Evolutionary conservation across 2,329 filamentous ascomycete genomes (phyloP).

Genomic region (Botryotinia calthae): DNA sequence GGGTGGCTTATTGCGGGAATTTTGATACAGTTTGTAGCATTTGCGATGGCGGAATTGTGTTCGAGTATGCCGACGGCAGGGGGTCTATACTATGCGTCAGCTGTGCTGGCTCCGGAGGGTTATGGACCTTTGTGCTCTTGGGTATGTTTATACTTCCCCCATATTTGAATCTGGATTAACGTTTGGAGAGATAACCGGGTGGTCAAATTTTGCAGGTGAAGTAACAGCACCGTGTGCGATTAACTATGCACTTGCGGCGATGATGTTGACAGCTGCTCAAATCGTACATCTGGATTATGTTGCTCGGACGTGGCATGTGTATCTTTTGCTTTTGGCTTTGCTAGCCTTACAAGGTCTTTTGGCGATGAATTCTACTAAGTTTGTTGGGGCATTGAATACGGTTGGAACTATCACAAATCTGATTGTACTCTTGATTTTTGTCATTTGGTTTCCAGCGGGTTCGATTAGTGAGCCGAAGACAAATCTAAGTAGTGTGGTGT

Average conservation of each 20-base stretch:
- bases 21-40: slow-evolving; percentile 61
- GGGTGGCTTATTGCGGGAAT: slow-evolving; percentile 65
- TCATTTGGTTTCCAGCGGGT: slow-evolving; percentile 32
- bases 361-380: slow-evolving; percentile 40
- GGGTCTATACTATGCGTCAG: slow-evolving; percentile 61
- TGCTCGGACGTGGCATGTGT: slow-evolving; percentile 39
- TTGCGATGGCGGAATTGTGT: slow-evolving; percentile 61
- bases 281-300: slow-evolving; percentile 40
- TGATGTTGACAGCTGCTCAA: slow-evolving; percentile 39
- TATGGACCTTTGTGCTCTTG: slow-evolving; percentile 26
- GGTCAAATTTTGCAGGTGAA: slow-evolving; percentile 25
- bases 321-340: slow-evolving; percentile 37
- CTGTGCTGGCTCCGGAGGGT: slow-evolving; percentile 40
- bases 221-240: slow-evolving; percentile 29
- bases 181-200: slow-evolving; percentile 21
- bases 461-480: slow-evolving; percentile 23
- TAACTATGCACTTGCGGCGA: slow-evolving; percentile 40
- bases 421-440: slow-evolving; percentile 38
- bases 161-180: background rate
- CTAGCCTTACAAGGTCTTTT: slow-evolving; percentile 38
- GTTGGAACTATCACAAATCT: slow-evolving; percentile 35
- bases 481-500: slow-evolving; percentile 19
- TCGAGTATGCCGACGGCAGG: slow-evolving; percentile 63
- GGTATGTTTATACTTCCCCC: slow-evolving; percentile 5
- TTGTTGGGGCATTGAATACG: slow-evolving; percentile 25